A percentile compares a stretch with the other conserved stretches of the same genome.
Evolutionary conservation across 2,329 filamentous ascomycete genomes (phyloP).

Genomic region (Dichotomopilus funicola): DNA sequence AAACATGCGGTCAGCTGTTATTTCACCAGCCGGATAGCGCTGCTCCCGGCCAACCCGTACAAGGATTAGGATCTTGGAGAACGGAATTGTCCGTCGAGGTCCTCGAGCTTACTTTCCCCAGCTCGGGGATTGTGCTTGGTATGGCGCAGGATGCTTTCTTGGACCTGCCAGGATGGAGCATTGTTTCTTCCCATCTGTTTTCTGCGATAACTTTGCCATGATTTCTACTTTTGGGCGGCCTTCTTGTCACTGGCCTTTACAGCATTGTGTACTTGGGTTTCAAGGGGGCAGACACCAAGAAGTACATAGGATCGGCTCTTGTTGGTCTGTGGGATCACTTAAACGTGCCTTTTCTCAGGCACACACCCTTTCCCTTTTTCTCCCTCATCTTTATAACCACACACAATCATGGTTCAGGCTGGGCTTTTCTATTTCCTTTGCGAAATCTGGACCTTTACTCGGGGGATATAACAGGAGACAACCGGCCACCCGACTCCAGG

Average conservation of each 20-base stretch:
- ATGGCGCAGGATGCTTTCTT: slow-evolving; percentile 4
- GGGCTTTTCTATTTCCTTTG: neutral
- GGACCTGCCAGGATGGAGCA: neutral
- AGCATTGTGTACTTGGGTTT: neutral
- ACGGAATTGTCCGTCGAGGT: neutral
- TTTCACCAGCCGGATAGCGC: too few relatives aligned
- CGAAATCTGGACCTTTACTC: neutral
- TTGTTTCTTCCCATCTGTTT: neutral
- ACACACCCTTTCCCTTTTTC: neutral
- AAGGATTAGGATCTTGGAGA: too few relatives aligned
- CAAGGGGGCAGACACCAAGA: neutral
- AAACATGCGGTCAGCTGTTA: too few relatives aligned
- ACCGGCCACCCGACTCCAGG: neutral
- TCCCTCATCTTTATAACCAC: too few relatives aligned
- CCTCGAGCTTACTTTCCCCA: neutral
- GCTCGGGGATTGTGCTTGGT: slow-evolving; percentile 2
- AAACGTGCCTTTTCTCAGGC: neutral
- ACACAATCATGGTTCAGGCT: too few relatives aligned
- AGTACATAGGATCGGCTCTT: neutral
- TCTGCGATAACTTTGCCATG: neutral
- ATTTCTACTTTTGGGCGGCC: neutral
- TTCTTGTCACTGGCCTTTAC: neutral
- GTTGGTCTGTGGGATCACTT: neutral
- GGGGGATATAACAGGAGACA: neutral
- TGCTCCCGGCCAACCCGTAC: too few relatives aligned